These are phyloP conservation scores for Sapria himalayana DNA, from an alignment of 345 rosid genomes.

Conservation along the genomic window DNA sequence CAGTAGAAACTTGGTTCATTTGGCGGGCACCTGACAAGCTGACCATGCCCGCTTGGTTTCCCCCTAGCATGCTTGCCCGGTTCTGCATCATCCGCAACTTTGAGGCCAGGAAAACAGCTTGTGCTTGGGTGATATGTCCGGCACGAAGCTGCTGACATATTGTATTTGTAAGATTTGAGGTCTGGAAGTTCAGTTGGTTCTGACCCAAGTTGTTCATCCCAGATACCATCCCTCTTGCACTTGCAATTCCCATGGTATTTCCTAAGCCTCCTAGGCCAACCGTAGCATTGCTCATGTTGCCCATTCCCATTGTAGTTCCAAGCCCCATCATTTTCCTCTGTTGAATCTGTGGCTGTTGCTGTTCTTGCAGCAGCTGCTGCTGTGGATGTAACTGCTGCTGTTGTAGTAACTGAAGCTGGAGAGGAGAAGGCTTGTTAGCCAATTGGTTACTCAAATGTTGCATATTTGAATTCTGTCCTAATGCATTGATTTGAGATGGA, in stretches of 20 bases:
- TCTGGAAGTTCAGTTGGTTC: slow-evolving; percentile 37
- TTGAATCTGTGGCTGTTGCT: slow-evolving; percentile 28
- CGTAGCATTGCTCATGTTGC: slow-evolving; percentile 40
- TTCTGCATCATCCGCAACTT: slow-evolving; percentile 15
- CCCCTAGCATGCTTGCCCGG: slow-evolving; percentile 23
- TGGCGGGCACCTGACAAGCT: slow-evolving; percentile 51
- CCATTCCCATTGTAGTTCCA: slow-evolving; percentile 36
- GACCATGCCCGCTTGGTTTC: slow-evolving; percentile 38
- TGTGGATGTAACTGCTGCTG: slow-evolving; percentile 9
- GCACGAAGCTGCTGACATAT: slow-evolving; percentile 41
- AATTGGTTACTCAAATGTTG: slow-evolving; percentile 57
- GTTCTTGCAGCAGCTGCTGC: slow-evolving; percentile 12
- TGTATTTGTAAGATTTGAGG: slow-evolving; percentile 23
- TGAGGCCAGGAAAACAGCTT: slow-evolving; percentile 16
- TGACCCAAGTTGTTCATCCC: slow-evolving; percentile 43
- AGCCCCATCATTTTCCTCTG: slow-evolving; percentile 54
- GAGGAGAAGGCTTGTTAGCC: slow-evolving; percentile 39
- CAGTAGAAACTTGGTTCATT: slow-evolving; percentile 39
- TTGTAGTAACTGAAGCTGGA: slow-evolving; percentile 28
- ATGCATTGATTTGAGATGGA: slow-evolving; percentile 35
- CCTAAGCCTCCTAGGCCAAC: slow-evolving; percentile 42
- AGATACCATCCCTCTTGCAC: slow-evolving; percentile 41
- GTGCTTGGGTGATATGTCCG: slow-evolving; percentile 19
- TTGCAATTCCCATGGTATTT: slow-evolving; percentile 42
- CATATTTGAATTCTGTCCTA: slow-evolving; percentile 49